Evolutionary conservation across 2,329 filamentous ascomycete species (phyloP).

Genomic region (Coleophoma crateriformis): DNA sequence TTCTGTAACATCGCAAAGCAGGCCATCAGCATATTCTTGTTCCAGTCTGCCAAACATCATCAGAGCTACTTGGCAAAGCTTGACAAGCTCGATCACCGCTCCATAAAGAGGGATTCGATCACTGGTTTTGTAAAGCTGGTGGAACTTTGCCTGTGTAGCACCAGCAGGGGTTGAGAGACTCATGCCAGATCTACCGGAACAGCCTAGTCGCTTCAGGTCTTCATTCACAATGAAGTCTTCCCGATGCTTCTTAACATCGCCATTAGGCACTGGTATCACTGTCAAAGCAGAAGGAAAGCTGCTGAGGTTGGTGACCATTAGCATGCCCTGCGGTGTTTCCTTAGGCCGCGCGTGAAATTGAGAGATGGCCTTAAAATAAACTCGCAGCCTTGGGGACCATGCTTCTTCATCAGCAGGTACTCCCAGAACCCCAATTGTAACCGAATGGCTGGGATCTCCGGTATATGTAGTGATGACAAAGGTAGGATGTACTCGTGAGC

Average conservation of each 20-base stretch:
- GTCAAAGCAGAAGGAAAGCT: slow-evolving; percentile 88
- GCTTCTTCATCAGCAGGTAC: slow-evolving; percentile 73
- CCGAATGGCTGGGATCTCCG: slow-evolving; percentile 71
- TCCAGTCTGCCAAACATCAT: slow-evolving; percentile 83
- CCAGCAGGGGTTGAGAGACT: slow-evolving; percentile 72
- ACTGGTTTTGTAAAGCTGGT: slow-evolving; percentile 82
- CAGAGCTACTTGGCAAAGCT: slow-evolving; percentile 83
- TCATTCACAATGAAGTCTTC: slow-evolving; percentile 91
- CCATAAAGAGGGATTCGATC: slow-evolving; percentile 74
- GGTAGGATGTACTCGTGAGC: slow-evolving; percentile 83
- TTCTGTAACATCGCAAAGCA: slow-evolving; percentile 91
- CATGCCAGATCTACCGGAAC: slow-evolving; percentile 82
- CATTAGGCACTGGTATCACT: slow-evolving; percentile 84
- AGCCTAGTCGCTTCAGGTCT: slow-evolving; percentile 85
- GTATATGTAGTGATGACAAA: slow-evolving; percentile 92
- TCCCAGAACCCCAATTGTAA: slow-evolving; percentile 75
- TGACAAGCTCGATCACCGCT: slow-evolving; percentile 83
- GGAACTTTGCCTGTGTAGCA: slow-evolving; percentile 85
- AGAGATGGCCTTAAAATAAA: slow-evolving; percentile 82
- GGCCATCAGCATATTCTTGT: slow-evolving; percentile 83
- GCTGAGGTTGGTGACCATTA: slow-evolving; percentile 93
- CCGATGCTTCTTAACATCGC: slow-evolving; percentile 74
- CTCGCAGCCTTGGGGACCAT: slow-evolving; percentile 73
- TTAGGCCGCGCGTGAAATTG: slow-evolving; percentile 81
- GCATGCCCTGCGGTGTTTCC: slow-evolving; percentile 73